Evolutionary conservation across 257 asterid genomes (phyloP), one percentile per base, ranked within the genome.

Genomic region (Scutellaria baicalensis): DNA sequence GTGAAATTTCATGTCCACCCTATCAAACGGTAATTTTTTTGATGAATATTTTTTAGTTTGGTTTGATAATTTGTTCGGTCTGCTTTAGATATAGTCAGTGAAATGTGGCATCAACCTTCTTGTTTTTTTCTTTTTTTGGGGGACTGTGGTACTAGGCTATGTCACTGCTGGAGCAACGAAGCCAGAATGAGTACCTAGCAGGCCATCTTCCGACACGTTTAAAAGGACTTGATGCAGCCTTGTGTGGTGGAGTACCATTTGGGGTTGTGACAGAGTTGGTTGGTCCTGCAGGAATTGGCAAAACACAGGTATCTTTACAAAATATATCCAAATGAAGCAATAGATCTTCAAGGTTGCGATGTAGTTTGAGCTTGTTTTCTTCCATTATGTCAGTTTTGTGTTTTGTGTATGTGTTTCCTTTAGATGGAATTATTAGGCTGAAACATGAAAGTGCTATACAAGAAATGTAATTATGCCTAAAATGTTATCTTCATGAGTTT

Each of bases 261-360:
- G 97, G 96, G 2, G 85, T 89, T 27, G 88, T 91, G 38, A 91
- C 97, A 49, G 96, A 91, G 83, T 65, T 91, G 72, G 97, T 91
- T 64, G 97, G 97, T 72, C 97, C 97, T 43, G 89, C 97, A 10
- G 97, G 97, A 69, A 86, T 91, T 47, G 97, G 97, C 68, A 91
- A 89, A 85, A 91, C 96, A 61, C 97, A 89, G 84, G 97, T 84
- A 78, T 23, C 11, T 62, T 47, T 36, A 51, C 50, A 23, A 48
- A 40, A 16, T 65, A 55, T 13, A 14, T 58, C 31, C 49, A 8
- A 50, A 21, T 9, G 36, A 57, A 60, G 70, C 47, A 33, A 0
- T 27, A n/a, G 18, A 39, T 42, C 40, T 66, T 55, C 1, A 48
- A 35, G 36, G 62, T 44, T 70, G 35, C 9, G 49, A 17, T 51